phyloP scores from a whole-genome alignment of 345 rosid species.

The Boechera retrofracta region DNA sequence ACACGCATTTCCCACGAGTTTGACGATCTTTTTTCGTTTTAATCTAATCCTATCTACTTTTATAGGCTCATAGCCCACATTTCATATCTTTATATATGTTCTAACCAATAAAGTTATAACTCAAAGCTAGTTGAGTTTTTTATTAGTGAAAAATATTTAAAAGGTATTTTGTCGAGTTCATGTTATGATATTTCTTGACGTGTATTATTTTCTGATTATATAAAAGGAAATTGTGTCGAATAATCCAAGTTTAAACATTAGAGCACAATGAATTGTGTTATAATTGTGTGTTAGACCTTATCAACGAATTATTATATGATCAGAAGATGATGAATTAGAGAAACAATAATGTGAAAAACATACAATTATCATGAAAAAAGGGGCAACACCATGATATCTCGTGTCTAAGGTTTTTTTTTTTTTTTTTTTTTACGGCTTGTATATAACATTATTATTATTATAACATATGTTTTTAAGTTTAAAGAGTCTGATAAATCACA shows the following conservation, averaged over 20 bases:
- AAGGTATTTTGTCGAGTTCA: not conserved
- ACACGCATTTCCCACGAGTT: constrained; percentile 48
- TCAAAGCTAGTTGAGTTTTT: not conserved
- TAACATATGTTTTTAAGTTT: too few relatives aligned
- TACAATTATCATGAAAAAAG: too few relatives aligned
- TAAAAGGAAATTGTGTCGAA: not conserved
- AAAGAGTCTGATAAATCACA: not conserved
- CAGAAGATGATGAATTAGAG: too few relatives aligned
- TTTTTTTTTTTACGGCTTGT: too few relatives aligned
- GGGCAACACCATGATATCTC: too few relatives aligned
- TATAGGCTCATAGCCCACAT: constrained; percentile 7
- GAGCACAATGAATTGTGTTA: too few relatives aligned
- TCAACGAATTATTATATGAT: not conserved
- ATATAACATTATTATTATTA: too few relatives aligned
- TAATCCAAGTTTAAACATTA: not conserved
- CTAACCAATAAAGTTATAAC: not conserved
- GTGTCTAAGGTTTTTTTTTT: too few relatives aligned
- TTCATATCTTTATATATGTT: constrained; percentile 20
- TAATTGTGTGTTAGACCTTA: not conserved
- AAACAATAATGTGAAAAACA: too few relatives aligned
- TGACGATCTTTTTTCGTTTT: constrained; percentile 22
- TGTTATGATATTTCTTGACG: not conserved
- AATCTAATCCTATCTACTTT: constrained; percentile 29
- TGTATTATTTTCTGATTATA: not conserved
- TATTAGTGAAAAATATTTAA: not conserved